phyloP scores from a whole-genome alignment of 2,329 filamentous ascomycete genomes.

The Nothophoma quercina region DNA sequence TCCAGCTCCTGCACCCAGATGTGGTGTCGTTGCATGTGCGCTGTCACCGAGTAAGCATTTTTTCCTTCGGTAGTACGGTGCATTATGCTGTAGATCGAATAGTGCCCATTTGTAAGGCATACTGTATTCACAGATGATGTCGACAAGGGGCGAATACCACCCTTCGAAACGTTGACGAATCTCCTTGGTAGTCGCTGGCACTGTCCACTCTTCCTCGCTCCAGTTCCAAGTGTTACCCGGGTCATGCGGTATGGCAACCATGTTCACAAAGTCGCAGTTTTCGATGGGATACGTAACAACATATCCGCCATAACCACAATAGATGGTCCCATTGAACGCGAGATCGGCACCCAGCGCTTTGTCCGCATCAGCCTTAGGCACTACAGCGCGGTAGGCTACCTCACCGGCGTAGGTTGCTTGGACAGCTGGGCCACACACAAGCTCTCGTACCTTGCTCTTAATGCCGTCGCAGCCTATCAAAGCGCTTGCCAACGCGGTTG shows the following conservation, averaged over 20 bases:
- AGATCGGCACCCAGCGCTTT: conserved; percentile 44
- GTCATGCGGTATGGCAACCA: conserved; percentile 29
- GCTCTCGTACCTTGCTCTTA: conserved; percentile 40
- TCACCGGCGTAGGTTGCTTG: conserved; percentile 32
- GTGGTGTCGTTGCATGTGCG: conserved; percentile 33
- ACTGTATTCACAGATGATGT: conserved; percentile 20
- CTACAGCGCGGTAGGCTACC: conserved; percentile 37
- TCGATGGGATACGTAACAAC: conserved; percentile 31
- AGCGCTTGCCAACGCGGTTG: conserved; percentile 46
- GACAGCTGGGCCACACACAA: conserved; percentile 24
- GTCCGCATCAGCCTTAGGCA: conserved; percentile 46
- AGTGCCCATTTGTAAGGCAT: conserved; percentile 31
- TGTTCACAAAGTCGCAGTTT: conserved; percentile 26
- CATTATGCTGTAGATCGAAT: conserved; percentile 26
- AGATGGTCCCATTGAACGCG: conserved; percentile 38
- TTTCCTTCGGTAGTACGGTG: conserved; percentile 24
- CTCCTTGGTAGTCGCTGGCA: conserved; percentile 24
- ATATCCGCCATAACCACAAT: conserved; percentile 25
- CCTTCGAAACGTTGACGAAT: conserved; percentile 27
- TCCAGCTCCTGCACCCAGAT: conserved; percentile 36
- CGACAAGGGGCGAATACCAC: conserved; percentile 13
- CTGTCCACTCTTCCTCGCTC: conserved; percentile 20
- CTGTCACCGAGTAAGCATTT: conserved; percentile 36
- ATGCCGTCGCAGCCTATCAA: conserved; percentile 60
- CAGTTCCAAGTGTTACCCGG: conserved; percentile 20